A percentile compares a stretch with the other conserved stretches of the same genome.
Evolutionary conservation across 495 filamentous ascomycete species (phyloP).

Genomic region (Polyplosphaeria fusca): DNA sequence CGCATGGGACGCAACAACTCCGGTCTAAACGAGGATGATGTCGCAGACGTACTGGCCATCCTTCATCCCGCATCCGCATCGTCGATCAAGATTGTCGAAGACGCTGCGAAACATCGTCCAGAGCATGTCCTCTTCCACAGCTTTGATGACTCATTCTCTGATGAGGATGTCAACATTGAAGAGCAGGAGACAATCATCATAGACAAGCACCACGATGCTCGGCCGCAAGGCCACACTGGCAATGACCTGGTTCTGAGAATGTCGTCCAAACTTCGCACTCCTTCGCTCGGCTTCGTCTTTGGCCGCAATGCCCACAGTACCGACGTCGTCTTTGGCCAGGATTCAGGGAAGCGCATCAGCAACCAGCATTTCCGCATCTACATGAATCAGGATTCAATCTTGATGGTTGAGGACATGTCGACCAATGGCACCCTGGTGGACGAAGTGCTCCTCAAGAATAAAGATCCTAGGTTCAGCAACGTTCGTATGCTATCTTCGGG

Average conservation of each 20-base stretch:
- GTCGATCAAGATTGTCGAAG: slow-evolving; percentile 64
- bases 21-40: slow-evolving; percentile 72
- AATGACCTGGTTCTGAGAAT: slow-evolving; percentile 75
- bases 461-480: slow-evolving; percentile 37
- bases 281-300: slow-evolving; percentile 71
- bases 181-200: slow-evolving; percentile 54
- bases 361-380: slow-evolving; percentile 92
- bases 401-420: slow-evolving; percentile 90
- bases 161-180: slow-evolving; percentile 45
- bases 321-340: slow-evolving; percentile 62
- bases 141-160: slow-evolving; percentile 17
- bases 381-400: slow-evolving; percentile 67
- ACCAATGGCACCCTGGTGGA: slow-evolving; percentile 93
- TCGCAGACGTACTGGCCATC: slow-evolving; percentile 84
- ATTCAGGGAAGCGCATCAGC: slow-evolving; percentile 64
- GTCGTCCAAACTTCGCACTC: slow-evolving; percentile 64
- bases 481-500: slow-evolving; percentile 65
- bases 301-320: slow-evolving; percentile 69
- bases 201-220: neutral
- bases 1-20: slow-evolving; percentile 72
- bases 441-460: slow-evolving; percentile 54
- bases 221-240: slow-evolving; percentile 28
- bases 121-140: slow-evolving; percentile 55
- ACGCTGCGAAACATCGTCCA: slow-evolving; percentile 49
- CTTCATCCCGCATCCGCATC: slow-evolving; percentile 72